Conservation (phyloP, 805 yeast genomes). For the Starmerella apis region DNA sequence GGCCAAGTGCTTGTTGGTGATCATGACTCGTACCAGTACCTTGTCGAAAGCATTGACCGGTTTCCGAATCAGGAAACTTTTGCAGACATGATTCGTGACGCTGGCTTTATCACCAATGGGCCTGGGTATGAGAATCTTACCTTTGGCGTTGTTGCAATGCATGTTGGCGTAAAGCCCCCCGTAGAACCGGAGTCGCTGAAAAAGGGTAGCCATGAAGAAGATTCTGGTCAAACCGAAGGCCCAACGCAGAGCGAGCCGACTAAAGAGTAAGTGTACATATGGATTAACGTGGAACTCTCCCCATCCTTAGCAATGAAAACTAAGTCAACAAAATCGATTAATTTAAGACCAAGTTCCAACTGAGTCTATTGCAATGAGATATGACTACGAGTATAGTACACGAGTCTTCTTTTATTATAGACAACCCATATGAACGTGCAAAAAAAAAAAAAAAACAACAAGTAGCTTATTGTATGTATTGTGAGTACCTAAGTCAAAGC, state of each 20-base stretch:
- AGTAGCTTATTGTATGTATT: too few relatives aligned
- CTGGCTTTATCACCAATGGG: slow-evolving; percentile 86
- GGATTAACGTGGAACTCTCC: neutral
- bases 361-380: too few relatives aligned
- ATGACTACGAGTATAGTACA: too few relatives aligned
- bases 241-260: too few relatives aligned
- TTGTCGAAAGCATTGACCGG: slow-evolving; percentile 84
- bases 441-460: too few relatives aligned
- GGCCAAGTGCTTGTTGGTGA: slow-evolving; percentile 94
- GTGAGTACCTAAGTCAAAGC: too few relatives aligned
- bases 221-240: too few relatives aligned
- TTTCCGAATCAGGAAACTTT: slow-evolving; percentile 91
- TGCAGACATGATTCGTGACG: slow-evolving; percentile 82
- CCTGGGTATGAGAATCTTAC: slow-evolving; percentile 89
- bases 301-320: too few relatives aligned
- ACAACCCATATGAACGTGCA: too few relatives aligned
- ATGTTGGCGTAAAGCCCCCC: slow-evolving; percentile 75
- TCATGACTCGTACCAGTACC: slow-evolving; percentile 88
- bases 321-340: too few relatives aligned
- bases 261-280: neutral
- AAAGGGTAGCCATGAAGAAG: neutral
- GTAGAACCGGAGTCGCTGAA: neutral
- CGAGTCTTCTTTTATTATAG: too few relatives aligned
- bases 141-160: slow-evolving; percentile 92
- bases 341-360: too few relatives aligned